Evolutionary conservation across 73 alveolate species (phyloP).

Genomic region (Diophrys appendiculata): DNA sequence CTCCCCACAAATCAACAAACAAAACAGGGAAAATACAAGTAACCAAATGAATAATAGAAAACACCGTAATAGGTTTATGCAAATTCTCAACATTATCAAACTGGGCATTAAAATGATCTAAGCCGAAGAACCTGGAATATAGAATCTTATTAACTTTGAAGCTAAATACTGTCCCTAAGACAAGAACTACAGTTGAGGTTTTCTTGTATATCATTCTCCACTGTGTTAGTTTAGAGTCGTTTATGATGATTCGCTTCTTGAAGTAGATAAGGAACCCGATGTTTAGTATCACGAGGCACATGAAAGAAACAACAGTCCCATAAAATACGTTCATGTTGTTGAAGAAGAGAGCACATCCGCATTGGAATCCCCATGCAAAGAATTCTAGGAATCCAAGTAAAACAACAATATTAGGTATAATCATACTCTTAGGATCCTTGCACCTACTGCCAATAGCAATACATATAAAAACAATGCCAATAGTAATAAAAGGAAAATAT

Average conservation of each 20-base stretch:
- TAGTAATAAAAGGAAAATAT: conserved; percentile 16
- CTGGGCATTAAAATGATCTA: conserved; percentile 7
- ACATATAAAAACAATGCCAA: neutral
- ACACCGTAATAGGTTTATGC: neutral
- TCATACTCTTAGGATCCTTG: conserved; percentile 13
- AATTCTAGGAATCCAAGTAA: conserved; percentile 24
- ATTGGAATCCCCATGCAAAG: too few relatives aligned
- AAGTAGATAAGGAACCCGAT: conserved; percentile 1
- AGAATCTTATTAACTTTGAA: conserved; percentile 4
- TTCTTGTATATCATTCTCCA: conserved; percentile 4
- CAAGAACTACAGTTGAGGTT: neutral
- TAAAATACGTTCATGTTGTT: neutral
- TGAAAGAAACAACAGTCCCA: neutral
- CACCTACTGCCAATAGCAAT: conserved; percentile 20
- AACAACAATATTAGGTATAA: neutral
- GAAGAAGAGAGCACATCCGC: neutral
- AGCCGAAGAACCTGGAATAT: conserved; percentile 10
- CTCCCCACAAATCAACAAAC: neutral
- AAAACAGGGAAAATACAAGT: neutral
- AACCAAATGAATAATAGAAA: neutral
- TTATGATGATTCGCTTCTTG: too few relatives aligned
- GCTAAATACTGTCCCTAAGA: conserved; percentile 7
- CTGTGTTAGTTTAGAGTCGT: conserved; percentile 8
- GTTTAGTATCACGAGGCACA: neutral
- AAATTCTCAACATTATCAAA: neutral